These are phyloP conservation scores for Colletotrichum tropicicola DNA, from an alignment of 2,329 filamentous ascomycete species.

Conservation along the genomic window DNA sequence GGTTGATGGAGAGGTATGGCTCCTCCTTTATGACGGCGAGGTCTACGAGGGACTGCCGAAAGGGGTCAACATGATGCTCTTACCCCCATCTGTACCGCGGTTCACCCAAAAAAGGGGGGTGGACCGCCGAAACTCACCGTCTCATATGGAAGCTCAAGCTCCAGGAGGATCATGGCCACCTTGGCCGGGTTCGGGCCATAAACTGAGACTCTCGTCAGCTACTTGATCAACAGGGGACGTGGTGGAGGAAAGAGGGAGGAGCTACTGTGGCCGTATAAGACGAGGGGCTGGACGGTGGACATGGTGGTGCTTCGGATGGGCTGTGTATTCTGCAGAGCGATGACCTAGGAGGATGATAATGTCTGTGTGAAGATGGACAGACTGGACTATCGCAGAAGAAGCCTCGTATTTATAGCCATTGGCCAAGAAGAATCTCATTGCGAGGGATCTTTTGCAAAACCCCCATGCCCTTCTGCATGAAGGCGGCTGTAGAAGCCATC, in stretches of 20 bases:
- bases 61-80: background rate
- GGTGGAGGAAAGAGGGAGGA: too few relatives aligned
- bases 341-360: background rate
- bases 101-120: background rate
- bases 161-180: slow-evolving; percentile 45
- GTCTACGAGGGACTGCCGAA: slow-evolving; percentile 22
- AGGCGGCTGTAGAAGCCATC: too few relatives aligned
- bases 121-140: background rate
- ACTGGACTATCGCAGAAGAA: too few relatives aligned
- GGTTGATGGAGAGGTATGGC: slow-evolving; percentile 40
- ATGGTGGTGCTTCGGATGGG: background rate
- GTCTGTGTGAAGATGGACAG: background rate
- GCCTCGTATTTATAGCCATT: too few relatives aligned
- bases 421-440: too few relatives aligned
- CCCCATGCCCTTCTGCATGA: too few relatives aligned
- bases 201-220: background rate
- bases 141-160: slow-evolving; percentile 46
- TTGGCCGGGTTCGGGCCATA: slow-evolving; percentile 41
- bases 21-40: slow-evolving; percentile 36
- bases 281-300: background rate
- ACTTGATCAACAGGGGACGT: too few relatives aligned
- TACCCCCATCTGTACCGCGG: background rate
- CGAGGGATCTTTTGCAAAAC: too few relatives aligned
- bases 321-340: background rate
- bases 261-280: slow-evolving; percentile 12